A percentile compares a stretch with the other conserved stretches of the same genome.
Evolutionary conservation across 495 filamentous ascomycete species (phyloP).

Genomic region (Pyrenopolyporus hunteri): DNA sequence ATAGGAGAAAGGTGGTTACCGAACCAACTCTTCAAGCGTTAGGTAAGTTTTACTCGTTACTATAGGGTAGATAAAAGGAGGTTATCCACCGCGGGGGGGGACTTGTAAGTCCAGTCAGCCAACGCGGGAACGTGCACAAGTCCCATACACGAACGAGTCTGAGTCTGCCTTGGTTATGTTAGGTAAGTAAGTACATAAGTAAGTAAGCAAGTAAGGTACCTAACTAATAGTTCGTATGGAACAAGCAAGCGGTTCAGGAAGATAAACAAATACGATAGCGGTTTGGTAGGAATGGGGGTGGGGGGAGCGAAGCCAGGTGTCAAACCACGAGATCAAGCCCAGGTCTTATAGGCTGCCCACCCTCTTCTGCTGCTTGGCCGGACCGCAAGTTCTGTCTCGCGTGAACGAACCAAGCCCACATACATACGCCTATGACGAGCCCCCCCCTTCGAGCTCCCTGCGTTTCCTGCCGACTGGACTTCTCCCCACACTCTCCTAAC

Average conservation of each 20-base stretch:
- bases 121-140: no score
- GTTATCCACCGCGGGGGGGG: no score
- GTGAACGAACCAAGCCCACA: constrained; percentile 34
- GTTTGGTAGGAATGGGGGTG: background rate
- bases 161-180: constrained; percentile 29
- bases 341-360: constrained; percentile 21
- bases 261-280: background rate
- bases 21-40: no score
- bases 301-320: constrained; percentile 31
- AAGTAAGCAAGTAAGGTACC: no score
- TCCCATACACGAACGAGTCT: constrained; percentile 13
- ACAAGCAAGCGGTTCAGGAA: no score
- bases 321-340: constrained; percentile 35
- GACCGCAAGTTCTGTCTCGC: constrained; percentile 34
- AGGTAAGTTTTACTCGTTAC: no score
- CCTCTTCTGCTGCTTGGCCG: constrained; percentile 23
- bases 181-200: constrained; percentile 15
- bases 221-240: no score
- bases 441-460: background rate
- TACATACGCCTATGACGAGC: constrained; percentile 16
- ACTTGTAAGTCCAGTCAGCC: no score
- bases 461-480: background rate
- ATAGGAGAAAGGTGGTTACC: background rate
- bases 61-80: no score
- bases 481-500: background rate